Base-by-base conservation (phyloP, 228 moss, liverwort and hornwort genomes). In the Sphagnum magellanicum region DNA sequence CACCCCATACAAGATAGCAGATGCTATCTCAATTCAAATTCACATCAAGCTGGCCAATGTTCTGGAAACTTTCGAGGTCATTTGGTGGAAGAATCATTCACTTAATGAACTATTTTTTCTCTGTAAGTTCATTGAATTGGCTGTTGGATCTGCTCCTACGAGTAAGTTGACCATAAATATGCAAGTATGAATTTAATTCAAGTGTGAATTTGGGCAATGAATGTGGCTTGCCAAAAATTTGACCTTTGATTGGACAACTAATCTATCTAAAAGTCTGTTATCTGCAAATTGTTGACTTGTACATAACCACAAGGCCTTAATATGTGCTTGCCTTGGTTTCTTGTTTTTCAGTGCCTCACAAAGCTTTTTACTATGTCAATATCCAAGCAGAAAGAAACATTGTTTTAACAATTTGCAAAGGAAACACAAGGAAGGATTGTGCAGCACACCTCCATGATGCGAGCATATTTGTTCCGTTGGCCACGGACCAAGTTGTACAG, bases 381-480 rank as follows among this genome's bases (percentile, higher is more conserved):
- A 32, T 32, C 32, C 32, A 32, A 32, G 32, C 32, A 32, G 32
- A 32, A 32, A 32, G 32, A 32, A 32, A 32, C 32, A 32, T 32
- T 32, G 32, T 32, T 32, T 32, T 32, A 32, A 32, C 32, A 32
- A 32, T 16, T 50, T 16, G 15, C 8, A 67, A 16, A 59, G 58
- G 16, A 11, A 68, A 57, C 5, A 10, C 6, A 60, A 15, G 47
- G 11, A 15, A 49, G 58, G 48, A 14, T 15, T 9, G 4, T 48
- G 59, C 8, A 67, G 79, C 74, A 4, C 63, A 89, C 91, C 88
- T 88, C 85, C 16, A 83, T 72, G 65, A 96, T 81, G 12, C 71
- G 81, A 61, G 86, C 86, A 66, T 85, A 92, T 77, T 89, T 91
- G 74, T 92, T 92, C 10, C 91, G 78, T 71, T 96, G 95, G 63